Evolutionary conservation across 2,329 filamentous ascomycete species (phyloP), one percentile per base, ranked within the genome.

Genomic region (Rutstroemia sp.): DNA sequence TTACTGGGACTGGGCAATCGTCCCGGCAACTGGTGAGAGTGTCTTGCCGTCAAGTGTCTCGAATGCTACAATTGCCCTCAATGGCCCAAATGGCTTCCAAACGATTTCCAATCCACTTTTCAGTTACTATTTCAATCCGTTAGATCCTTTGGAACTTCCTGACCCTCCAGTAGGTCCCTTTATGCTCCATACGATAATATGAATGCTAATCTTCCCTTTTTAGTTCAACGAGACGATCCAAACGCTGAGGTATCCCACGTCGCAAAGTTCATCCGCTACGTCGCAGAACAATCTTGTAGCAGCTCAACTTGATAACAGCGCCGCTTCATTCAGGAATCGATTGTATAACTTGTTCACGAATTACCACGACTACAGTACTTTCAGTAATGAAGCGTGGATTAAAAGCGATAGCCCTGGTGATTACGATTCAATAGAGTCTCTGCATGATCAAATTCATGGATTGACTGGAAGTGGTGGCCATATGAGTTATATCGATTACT

Each of bases 361-460:
- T 57, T 89, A 88, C 67, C 75, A 79, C 47, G 80, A 88, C 61
- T 89, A 84, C 66, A 80, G 81, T 16, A 75, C 79, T 16, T 88
- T 90, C 66, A 84, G 84, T 64, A 91, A 85, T 65, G 83, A 88
- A 66, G 81, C 78, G 1, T 85, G 80, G 78, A 76, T 77, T n/a
- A 68, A 71, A 4, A 72, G 72, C 14, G 73, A 76, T 48, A 71
- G 76, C 39, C 57, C 59, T 7, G 55, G 57, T 7, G 75, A 75
- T 12, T 78, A 78, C 51, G 86, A 89, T 67, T 88, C 84, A 10
- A 70, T 87, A 36, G 84, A 87, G 67, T 78, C 79, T 0, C 70
- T 87, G 4, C 84, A 87, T 62, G 83, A 87, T 65, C 76, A 77
- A 10, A 75, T 87, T 40, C 84, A 87, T 79, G 49, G 75, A 78